phyloP scores from a whole-genome alignment of 768 basidiomycete species.

The Tulasnella sp. region DNA sequence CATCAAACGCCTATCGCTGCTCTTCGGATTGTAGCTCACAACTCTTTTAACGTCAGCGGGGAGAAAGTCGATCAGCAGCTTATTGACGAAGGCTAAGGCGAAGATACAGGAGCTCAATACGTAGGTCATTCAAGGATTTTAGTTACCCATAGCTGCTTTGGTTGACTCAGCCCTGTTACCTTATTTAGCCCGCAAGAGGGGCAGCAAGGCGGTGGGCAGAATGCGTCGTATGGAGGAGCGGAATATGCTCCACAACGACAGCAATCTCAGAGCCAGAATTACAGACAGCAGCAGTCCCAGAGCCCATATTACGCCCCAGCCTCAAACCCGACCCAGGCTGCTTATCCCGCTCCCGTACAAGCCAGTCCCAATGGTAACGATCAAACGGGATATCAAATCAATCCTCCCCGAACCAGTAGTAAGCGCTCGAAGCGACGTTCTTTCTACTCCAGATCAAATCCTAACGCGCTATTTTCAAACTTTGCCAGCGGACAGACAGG shows the following conservation, averaged over 20 bases:
- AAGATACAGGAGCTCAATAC: slow-evolving; percentile 61
- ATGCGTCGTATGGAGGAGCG: too few species aligned
- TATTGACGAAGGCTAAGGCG: slow-evolving; percentile 68
- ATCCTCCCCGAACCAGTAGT: too few species aligned
- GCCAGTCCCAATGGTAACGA: neutral
- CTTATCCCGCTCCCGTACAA: neutral
- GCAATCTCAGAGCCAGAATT: neutral
- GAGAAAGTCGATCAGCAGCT: slow-evolving; percentile 61
- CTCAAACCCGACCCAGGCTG: neutral
- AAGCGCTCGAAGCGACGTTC: too few species aligned
- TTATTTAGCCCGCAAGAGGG: too few species aligned
- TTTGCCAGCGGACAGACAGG: neutral
- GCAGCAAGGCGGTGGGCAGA: too few species aligned
- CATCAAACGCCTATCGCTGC: slow-evolving; percentile 11
- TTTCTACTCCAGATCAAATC: too few species aligned
- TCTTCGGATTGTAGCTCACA: neutral
- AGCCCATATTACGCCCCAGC: neutral
- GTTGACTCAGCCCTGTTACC: too few species aligned
- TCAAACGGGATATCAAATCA: neutral
- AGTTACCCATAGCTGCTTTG: too few species aligned
- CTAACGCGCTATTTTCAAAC: neutral
- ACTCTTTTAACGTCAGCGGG: slow-evolving; percentile 36
- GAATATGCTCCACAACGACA: neutral
- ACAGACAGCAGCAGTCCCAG: neutral
- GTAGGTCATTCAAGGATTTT: too few species aligned